Conservation (phyloP, 148 eudicot species). For the Rhododendron williamsianum region DNA sequence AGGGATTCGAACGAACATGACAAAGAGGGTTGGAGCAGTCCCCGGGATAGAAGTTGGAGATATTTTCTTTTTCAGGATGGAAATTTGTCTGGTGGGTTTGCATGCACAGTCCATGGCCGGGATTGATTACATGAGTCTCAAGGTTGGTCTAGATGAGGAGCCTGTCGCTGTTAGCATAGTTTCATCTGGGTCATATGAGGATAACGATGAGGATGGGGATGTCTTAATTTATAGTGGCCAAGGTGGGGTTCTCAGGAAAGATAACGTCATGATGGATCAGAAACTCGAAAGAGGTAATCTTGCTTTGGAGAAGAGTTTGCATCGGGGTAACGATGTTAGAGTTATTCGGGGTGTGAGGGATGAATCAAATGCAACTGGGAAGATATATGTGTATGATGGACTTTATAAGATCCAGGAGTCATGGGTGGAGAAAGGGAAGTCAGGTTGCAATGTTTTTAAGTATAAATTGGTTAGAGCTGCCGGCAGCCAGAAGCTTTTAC, state of each 20-base stretch:
- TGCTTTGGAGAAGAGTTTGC: constrained; percentile 78
- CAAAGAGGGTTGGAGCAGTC: constrained; percentile 65
- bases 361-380: constrained; percentile 25
- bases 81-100: constrained; percentile 73
- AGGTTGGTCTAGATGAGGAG: constrained; percentile 50
- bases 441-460: constrained; percentile 71
- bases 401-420: constrained; percentile 73
- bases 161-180: constrained; percentile 85
- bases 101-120: constrained; percentile 97
- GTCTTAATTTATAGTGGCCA: constrained; percentile 79
- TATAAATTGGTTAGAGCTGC: constrained; percentile 72
- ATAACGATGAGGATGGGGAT: constrained; percentile 65
- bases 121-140: constrained; percentile 68
- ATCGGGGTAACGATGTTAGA: constrained; percentile 66
- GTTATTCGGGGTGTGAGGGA: constrained; percentile 82
- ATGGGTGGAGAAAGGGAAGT: constrained; percentile 71
- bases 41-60: constrained; percentile 91
- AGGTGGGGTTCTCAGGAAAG: constrained; percentile 64
- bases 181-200: constrained; percentile 86
- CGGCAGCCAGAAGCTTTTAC: constrained; percentile 74
- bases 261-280: constrained; percentile 61
- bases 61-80: constrained; percentile 88
- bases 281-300: constrained; percentile 92
- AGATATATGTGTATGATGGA: constrained; percentile 82
- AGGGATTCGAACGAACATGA: constrained; percentile 63